Evolutionary conservation across 2,329 filamentous ascomycete species (phyloP).

Genomic region (Blastomyces silverae): DNA sequence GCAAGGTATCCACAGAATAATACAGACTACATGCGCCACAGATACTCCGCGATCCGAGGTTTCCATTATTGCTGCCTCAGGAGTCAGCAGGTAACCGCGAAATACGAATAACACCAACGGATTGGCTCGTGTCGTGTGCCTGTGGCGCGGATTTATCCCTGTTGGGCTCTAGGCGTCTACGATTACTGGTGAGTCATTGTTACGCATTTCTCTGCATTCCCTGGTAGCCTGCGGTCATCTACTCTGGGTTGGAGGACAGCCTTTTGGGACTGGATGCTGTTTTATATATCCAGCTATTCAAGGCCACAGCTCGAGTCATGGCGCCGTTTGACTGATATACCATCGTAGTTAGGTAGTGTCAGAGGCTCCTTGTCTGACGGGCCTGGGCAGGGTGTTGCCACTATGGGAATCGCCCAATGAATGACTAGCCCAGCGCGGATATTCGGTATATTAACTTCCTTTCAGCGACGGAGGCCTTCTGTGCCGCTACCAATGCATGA

Average conservation of each 20-base stretch:
- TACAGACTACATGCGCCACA: not conserved
- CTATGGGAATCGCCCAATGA: not conserved
- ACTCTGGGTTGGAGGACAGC: not conserved
- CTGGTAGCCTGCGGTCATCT: not conserved
- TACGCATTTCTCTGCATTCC: not conserved
- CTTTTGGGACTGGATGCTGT: not conserved
- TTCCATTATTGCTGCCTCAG: not conserved
- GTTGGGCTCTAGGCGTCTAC: conserved; percentile 4
- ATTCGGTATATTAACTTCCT: no score
- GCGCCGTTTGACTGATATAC: not conserved
- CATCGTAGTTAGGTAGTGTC: not conserved
- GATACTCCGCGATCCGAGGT: not conserved
- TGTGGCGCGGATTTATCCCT: conserved; percentile 8
- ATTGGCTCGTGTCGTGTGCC: not conserved
- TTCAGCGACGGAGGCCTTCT: not conserved
- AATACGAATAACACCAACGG: not conserved
- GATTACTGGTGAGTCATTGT: conserved; percentile 9
- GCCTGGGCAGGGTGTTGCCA: not conserved
- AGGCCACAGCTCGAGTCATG: not conserved
- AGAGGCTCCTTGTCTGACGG: not conserved
- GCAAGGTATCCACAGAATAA: not conserved
- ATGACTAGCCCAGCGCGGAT: not conserved
- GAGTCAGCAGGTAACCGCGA: not conserved
- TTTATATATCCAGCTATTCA: not conserved
- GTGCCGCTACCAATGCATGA: not conserved